Percentiles rank a stretch among this genome's conserved stretches.
phyloP scores from a whole-genome alignment of 331 rosid genomes.

The Stylosanthes scabra region DNA sequence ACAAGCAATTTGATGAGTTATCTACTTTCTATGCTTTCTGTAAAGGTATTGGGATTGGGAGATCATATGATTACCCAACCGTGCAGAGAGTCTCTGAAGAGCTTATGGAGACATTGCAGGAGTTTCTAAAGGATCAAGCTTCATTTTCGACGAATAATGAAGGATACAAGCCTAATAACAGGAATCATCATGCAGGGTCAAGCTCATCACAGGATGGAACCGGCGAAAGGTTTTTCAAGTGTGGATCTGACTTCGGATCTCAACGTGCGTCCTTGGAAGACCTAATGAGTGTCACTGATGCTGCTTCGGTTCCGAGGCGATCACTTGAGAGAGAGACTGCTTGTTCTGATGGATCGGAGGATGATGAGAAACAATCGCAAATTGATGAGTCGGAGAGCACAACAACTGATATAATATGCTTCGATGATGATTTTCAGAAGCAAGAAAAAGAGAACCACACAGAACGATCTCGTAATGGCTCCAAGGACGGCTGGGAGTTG shows the following conservation, averaged over 20 bases:
- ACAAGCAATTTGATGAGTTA: constrained; percentile 76
- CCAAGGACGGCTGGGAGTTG: constrained; percentile 64
- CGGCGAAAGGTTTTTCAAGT: constrained; percentile 42
- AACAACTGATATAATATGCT: constrained; percentile 24
- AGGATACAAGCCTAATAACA: constrained; percentile 16
- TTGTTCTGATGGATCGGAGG: constrained; percentile 36
- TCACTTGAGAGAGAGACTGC: constrained; percentile 44
- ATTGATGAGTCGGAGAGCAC: constrained; percentile 21
- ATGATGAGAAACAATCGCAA: constrained; percentile 47
- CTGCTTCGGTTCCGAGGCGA: constrained; percentile 42
- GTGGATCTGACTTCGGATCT: constrained; percentile 50
- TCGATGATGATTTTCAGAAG: constrained; percentile 33
- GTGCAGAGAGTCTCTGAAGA: constrained; percentile 79
- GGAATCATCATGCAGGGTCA: constrained; percentile 23
- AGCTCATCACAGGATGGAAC: constrained; percentile 43
- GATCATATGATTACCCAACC: constrained; percentile 76
- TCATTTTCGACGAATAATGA: constrained; percentile 41
- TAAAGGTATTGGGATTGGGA: constrained; percentile 64
- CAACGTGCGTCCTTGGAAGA: constrained; percentile 67
- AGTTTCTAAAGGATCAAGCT: constrained; percentile 79
- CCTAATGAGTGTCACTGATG: constrained; percentile 50
- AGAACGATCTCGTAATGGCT: constrained; percentile 1
- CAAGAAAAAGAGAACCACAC: constrained; percentile 19
- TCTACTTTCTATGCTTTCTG: constrained; percentile 62
- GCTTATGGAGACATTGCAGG: constrained; percentile 72